Percentiles rank a stretch among this genome's conserved stretches.
Conservation (phyloP, 352 stramenopile genomes). For the Globisporangium orthogonon region DNA sequence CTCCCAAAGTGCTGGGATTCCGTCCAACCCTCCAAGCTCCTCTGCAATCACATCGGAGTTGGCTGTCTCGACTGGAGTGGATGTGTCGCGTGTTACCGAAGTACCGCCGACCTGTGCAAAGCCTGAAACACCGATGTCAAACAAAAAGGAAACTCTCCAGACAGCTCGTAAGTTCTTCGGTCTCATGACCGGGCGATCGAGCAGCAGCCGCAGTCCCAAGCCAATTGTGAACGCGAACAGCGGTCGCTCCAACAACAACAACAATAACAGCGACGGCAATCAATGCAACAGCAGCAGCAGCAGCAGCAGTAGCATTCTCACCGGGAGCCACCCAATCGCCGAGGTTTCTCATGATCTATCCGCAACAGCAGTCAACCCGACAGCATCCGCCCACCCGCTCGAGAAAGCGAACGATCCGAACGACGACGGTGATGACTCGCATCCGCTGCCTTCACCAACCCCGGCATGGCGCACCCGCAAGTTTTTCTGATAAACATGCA, state of each 20-base stretch:
- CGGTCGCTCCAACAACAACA: conserved; percentile 6
- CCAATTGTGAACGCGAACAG: not conserved
- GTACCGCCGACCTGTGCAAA: not conserved
- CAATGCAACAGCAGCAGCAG: not conserved
- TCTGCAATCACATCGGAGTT: not conserved
- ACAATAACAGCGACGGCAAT: conserved; percentile 15
- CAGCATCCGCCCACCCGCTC: not conserved
- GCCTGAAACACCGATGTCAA: conserved; percentile 1
- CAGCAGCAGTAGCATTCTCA: conserved; percentile 12
- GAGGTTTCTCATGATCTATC: not conserved
- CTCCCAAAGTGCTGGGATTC: too few relatives aligned
- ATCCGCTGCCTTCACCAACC: not conserved
- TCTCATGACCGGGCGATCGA: conserved; percentile 22
- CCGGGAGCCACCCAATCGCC: not conserved
- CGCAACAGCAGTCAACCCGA: too few relatives aligned
- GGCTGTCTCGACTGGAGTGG: not conserved
- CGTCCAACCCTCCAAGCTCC: conserved; percentile 7
- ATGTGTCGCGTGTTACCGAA: not conserved
- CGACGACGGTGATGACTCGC: not conserved
- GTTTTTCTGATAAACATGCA: conserved; percentile 3
- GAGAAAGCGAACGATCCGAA: not conserved
- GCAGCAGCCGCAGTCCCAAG: conserved; percentile 6
- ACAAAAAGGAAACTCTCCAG: conserved; percentile 13
- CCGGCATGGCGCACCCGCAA: conserved; percentile 2
- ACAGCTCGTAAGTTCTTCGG: conserved; percentile 16